Evolutionary conservation across 1,139 yeast species (phyloP), one percentile per base, ranked within the genome.

Genomic region (Taphrina communis): DNA sequence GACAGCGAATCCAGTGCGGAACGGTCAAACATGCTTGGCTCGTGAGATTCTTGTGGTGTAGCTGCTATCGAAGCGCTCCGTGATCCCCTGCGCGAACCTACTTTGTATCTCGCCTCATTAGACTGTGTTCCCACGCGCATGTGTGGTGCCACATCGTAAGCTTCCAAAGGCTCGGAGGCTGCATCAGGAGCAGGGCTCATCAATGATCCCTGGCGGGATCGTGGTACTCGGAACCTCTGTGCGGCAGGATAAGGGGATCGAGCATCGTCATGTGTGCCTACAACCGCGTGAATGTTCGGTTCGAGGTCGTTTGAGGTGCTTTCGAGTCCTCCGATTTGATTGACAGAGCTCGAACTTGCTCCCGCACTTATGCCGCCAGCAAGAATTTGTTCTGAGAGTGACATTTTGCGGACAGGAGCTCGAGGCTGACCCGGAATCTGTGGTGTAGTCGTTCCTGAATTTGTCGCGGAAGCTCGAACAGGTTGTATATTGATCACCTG

Each of bases 91-190:
- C 67, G 56, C 17, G 67, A 63, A 19, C 61, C 61, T 19, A 63
- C 67, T 14, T 63, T 63, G 55, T 63, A 63, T 19, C 67, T 42
- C 4, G 60, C 67, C 19, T 63, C 67, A 38, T 55, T 63, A 7
- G 67, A 55, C 38, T 63, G 67, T 35, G 67, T 63, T 17, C 67
- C 67, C n/a, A 63, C 55, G 2, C 67, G 67, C 56, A 63, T 17
- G 41, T 63, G 67, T 2, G 67, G 67, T 12, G 67, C 67, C 19
- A 55, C 67, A 55, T 63, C 67, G 41, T 63, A 63, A 31, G 59
- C 42, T 11, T 56, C 67, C 21, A 63, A 14, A 1, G 61, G 46
- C 31, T 57, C 61, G 19, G 61, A 50, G 8, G 8, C 56, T 7
- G 56, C 48, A n/a, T 48, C 65, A 21, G 57, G 65, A 3, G 59